Evolutionary conservation across 805 yeast species (phyloP).

Genomic region (Sporopachydermia lactativora): DNA sequence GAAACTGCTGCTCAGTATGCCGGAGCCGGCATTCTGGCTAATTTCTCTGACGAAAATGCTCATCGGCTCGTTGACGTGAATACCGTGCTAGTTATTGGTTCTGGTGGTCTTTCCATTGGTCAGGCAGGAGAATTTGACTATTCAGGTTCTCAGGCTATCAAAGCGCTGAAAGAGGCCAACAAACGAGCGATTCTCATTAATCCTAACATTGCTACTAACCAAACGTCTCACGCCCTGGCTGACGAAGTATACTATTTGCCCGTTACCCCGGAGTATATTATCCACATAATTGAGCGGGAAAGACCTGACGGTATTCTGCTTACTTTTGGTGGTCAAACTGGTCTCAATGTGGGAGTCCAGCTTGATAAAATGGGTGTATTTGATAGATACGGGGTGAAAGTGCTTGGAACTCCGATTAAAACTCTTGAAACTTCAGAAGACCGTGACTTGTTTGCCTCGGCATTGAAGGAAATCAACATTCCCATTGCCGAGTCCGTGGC

Average conservation of each 20-base stretch:
- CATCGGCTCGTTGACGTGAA: conserved; percentile 66
- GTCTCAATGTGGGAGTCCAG: conserved; percentile 88
- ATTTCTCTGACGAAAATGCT: conserved; percentile 44
- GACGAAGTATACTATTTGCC: conserved; percentile 94
- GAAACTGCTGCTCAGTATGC: no score
- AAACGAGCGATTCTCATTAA: conserved; percentile 77
- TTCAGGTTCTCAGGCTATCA: conserved; percentile 95
- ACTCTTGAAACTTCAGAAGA: conserved; percentile 96
- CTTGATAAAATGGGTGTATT: conserved; percentile 91
- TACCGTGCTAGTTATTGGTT: conserved; percentile 85
- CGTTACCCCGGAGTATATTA: conserved; percentile 92
- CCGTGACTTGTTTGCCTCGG: conserved; percentile 90
- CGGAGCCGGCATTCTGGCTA: conserved; percentile 46
- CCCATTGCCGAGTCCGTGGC: conserved; percentile 97
- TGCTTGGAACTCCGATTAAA: conserved; percentile 92
- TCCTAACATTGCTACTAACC: conserved; percentile 95
- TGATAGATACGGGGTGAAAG: conserved; percentile 82
- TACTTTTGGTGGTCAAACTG: conserved; percentile 99
- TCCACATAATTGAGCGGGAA: conserved; percentile 90
- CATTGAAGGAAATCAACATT: conserved; percentile 85
- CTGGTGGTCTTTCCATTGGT: conserved; percentile 95
- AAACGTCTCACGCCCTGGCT: conserved; percentile 88
- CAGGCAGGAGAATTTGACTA: conserved; percentile 98
- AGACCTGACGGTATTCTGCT: conserved; percentile 90
- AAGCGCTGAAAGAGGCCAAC: conserved; percentile 84